Conservation (phyloP, 2,329 filamentous ascomycete species). For the Phoma sp. region DNA sequence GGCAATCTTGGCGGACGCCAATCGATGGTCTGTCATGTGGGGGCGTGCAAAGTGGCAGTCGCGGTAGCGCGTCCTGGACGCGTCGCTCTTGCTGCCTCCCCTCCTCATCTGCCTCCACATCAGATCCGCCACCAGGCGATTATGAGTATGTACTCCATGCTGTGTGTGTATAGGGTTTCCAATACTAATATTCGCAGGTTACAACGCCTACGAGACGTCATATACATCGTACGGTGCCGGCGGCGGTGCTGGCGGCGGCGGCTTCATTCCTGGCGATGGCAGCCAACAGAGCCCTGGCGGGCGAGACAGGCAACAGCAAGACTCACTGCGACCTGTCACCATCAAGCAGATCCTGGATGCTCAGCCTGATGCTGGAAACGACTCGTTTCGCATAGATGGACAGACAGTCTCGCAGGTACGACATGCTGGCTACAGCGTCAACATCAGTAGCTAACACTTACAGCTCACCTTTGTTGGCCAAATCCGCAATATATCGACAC, state of each 20-base stretch:
- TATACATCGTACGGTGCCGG: constrained; percentile 64
- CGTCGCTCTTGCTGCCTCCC: constrained; percentile 17
- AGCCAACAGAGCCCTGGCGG: constrained; percentile 53
- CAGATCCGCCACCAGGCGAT: constrained; percentile 16
- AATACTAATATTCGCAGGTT: constrained; percentile 30
- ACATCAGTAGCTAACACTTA: constrained; percentile 16
- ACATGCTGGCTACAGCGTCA: neutral
- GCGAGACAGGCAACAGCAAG: constrained; percentile 68
- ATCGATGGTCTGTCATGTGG: constrained; percentile 25
- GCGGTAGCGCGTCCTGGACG: constrained; percentile 36
- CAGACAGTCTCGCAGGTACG: constrained; percentile 66
- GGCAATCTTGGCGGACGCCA: constrained; percentile 31
- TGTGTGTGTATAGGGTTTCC: constrained; percentile 26
- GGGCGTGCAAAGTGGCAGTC: constrained; percentile 22
- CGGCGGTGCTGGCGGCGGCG: constrained; percentile 62
- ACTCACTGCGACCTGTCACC: constrained; percentile 89
- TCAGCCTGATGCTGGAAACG: constrained; percentile 64
- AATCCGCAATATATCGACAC: constrained; percentile 83
- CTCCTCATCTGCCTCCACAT: constrained; percentile 13
- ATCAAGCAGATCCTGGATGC: constrained; percentile 93
- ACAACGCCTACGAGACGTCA: constrained; percentile 50
- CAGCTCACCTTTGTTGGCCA: constrained; percentile 88
- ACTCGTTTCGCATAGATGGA: constrained; percentile 80
- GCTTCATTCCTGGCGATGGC: constrained; percentile 63
- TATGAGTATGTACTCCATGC: constrained; percentile 13